Evolutionary conservation across 306 rosid species (phyloP).

Genomic region (Mimosa bimucronata): DNA sequence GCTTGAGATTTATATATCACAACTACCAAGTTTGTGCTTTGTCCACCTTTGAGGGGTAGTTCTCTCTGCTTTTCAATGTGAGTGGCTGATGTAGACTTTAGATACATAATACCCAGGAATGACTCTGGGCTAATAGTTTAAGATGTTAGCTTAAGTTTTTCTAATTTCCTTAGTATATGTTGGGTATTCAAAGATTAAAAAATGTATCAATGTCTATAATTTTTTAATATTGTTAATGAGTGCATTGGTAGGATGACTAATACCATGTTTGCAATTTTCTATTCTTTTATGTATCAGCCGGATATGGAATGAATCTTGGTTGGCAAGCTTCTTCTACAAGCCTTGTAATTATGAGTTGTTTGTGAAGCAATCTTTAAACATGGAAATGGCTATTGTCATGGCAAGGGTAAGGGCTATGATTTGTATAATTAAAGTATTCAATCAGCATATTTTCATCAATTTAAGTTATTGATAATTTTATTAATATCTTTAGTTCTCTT

Average conservation of each 20-base stretch:
- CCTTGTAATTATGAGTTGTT: constrained; percentile 97
- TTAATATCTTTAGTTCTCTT: constrained; percentile 22
- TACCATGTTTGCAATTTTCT: constrained; percentile 1
- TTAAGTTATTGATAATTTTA: constrained; percentile 6
- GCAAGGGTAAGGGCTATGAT: constrained; percentile 73
- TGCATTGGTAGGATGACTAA: constrained; percentile 19
- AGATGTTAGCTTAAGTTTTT: not conserved
- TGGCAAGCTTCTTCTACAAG: constrained; percentile 95
- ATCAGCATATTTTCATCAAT: constrained; percentile 5
- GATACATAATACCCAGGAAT: constrained; percentile 21
- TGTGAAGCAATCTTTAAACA: constrained; percentile 94
- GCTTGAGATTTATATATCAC: not conserved
- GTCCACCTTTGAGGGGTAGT: not conserved
- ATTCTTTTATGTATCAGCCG: constrained; percentile 60
- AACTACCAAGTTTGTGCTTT: not conserved
- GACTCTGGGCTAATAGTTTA: constrained; percentile 21
- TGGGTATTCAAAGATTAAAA: constrained; percentile 15
- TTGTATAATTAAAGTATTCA: constrained; percentile 34
- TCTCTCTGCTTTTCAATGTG: not conserved
- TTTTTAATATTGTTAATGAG: constrained; percentile 16
- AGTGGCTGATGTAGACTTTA: constrained; percentile 2
- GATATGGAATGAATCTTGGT: constrained; percentile 98
- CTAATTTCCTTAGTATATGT: constrained; percentile 2
- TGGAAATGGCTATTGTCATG: constrained; percentile 99
- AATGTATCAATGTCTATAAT: constrained; percentile 7